Evolutionary conservation across 371 early-diverging fungal genomes (phyloP).

Genomic region (Parasitella parasitica): DNA sequence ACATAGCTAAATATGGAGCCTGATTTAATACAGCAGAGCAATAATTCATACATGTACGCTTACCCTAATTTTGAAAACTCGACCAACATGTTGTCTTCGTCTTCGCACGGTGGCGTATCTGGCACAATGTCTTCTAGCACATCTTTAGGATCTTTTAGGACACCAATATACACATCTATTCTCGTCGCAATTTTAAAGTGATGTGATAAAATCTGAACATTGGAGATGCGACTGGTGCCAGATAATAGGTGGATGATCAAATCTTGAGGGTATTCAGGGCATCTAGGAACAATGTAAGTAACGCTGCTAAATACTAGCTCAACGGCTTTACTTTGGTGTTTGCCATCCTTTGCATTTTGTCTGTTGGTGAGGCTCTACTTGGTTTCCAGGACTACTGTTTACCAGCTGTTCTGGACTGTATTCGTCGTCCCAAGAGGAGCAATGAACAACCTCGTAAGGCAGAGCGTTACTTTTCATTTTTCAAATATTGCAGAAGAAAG

Average conservation of each 20-base stretch:
- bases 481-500: background rate
- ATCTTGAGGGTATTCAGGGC: conserved; percentile 72
- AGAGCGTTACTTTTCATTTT: conserved; percentile 9
- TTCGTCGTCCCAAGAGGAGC: conserved; percentile 47
- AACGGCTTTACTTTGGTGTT: conserved; percentile 54
- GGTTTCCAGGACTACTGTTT: conserved; percentile 34
- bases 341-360: conserved; percentile 49
- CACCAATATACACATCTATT: conserved; percentile 68
- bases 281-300: no score
- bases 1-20: conserved; percentile 31
- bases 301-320: no score
- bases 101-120: conserved; percentile 17
- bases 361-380: conserved; percentile 22
- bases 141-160: conserved; percentile 31
- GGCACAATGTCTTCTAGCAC: conserved; percentile 19
- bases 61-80: conserved; percentile 44
- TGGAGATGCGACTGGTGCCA: conserved; percentile 63
- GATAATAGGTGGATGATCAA: conserved; percentile 61
- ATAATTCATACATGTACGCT: background rate
- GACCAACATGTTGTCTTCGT: conserved; percentile 35
- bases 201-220: conserved; percentile 75
- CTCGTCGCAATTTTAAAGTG: conserved; percentile 83
- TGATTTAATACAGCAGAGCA: background rate
- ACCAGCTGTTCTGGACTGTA: conserved; percentile 41
- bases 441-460: conserved; percentile 27